A percentile compares a stretch with the other conserved stretches of the same genome.
phyloP scores from a whole-genome alignment of 345 rosid species.

The Excoecaria agallocha region DNA sequence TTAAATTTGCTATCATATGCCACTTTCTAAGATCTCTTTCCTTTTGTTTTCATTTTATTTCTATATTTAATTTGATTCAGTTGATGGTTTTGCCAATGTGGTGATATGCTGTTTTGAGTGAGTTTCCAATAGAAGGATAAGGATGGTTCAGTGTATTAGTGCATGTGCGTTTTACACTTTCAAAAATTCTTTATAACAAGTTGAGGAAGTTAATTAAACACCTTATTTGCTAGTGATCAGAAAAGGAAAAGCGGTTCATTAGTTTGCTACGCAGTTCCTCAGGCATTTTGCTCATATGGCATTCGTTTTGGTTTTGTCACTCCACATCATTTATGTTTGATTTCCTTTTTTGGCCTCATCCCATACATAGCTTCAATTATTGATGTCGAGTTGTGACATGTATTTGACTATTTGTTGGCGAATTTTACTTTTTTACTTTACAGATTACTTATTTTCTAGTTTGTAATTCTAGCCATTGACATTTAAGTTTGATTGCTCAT shows the following conservation, averaged over 20 bases:
- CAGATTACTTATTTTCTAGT: slow-evolving; percentile 12
- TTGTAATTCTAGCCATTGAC: slow-evolving; percentile 7
- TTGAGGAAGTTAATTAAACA: slow-evolving; percentile 7
- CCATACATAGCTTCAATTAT: neutral
- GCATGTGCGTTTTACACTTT: slow-evolving; percentile 8
- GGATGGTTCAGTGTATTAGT: neutral
- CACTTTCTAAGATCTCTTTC: slow-evolving; percentile 2
- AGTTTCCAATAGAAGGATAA: slow-evolving; percentile 7
- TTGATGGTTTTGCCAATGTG: slow-evolving; percentile 15
- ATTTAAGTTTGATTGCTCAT: slow-evolving; percentile 35
- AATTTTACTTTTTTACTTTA: neutral
- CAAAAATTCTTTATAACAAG: neutral
- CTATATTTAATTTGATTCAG: neutral
- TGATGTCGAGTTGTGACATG: slow-evolving; percentile 15
- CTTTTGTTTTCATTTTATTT: neutral
- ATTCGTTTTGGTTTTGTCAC: neutral
- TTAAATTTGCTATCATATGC: slow-evolving; percentile 8
- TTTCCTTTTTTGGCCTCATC: neutral
- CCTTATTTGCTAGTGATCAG: slow-evolving; percentile 6
- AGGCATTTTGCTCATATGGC: neutral
- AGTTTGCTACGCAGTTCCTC: neutral
- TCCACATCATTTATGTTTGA: neutral
- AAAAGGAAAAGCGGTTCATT: neutral
- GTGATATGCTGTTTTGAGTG: neutral
- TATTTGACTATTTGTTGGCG: neutral